Evolutionary conservation across 179 eudicot species (phyloP), one percentile per base, ranked within the genome.

Genomic region (Beta lomatogona): DNA sequence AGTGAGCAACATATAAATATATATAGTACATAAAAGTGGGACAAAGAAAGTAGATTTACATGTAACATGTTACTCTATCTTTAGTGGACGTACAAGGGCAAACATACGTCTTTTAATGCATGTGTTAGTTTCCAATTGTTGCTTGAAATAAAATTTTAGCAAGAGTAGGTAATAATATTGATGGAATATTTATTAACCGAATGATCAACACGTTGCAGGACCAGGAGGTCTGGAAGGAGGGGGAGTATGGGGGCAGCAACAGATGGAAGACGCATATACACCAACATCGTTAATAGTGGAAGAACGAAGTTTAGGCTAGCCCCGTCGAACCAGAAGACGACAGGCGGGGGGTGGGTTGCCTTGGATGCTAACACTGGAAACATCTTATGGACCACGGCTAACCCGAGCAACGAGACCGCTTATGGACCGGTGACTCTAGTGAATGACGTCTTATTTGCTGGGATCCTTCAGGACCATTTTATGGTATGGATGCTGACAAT

Each of bases 231-330:
- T 19, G 1, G 82, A 75, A 21, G 92, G 91, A 80, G 94, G 94
- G n/a, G 94, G 92, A 44, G 87, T 78, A 1, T 89, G 92, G 94
- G 94, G 19, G 88, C 94, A 21, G 91, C 94, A 58, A 91, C 92
- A 8, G 94, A 91, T 44, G 82, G 77, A 10, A 81, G 22, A 46
- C 80, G 86, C 2, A 75, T 87, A 55, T 91, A 91, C 83, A 91
- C 93, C 22, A 91, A 91, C 86, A 87, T 91, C 6, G 91, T 87
- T 77, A 88, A 91, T 78, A 77, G 85, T 31, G 54, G 28, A 4
- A 45, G 71, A 6, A 36, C 63, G n/a, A 86, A 79, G 67, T 88
- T 88, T 64, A 85, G 84, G 59, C 89, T 91, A n/a, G 15, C 65
- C 18, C 92, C 94, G 60, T 88, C 89, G 3, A 73, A 82, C 59